These are phyloP conservation scores for Curvularia lunata DNA, from an alignment of 2,329 filamentous ascomycete genomes.

Conservation along the genomic window DNA sequence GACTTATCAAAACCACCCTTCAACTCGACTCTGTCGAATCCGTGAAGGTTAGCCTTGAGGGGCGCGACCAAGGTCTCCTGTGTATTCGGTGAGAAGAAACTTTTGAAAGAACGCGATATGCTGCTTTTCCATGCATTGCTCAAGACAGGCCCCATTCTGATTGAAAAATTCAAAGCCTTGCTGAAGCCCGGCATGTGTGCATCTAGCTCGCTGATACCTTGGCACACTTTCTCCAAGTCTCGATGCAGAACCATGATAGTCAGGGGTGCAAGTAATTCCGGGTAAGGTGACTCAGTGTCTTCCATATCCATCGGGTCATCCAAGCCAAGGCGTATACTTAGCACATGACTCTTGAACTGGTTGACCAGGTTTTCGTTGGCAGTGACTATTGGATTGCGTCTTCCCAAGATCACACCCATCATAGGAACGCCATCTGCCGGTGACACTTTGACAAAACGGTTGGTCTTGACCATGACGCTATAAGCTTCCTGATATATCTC, in stretches of 20 bases:
- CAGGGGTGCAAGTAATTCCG: background rate
- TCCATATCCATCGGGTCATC: background rate
- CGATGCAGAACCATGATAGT: constrained; percentile 20
- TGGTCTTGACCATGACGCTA: constrained; percentile 24
- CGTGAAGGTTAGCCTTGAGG: constrained; percentile 19
- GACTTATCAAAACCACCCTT: constrained; percentile 12
- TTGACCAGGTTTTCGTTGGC: constrained; percentile 1
- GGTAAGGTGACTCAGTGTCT: too few species aligned
- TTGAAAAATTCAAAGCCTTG: constrained; percentile 4
- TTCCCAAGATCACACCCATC: background rate
- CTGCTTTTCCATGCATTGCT: background rate
- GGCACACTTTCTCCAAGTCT: constrained; percentile 20
- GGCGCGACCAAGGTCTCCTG: constrained; percentile 26
- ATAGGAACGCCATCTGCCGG: constrained; percentile 13
- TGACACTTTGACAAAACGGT: constrained; percentile 23
- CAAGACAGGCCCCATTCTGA: constrained; percentile 16
- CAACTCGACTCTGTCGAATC: constrained; percentile 18
- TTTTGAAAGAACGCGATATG: background rate
- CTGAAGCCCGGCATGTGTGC: constrained; percentile 10
- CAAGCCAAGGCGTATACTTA: constrained; percentile 14
- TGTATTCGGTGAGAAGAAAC: constrained; percentile 26
- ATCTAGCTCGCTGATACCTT: constrained; percentile 16
- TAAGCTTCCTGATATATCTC: constrained; percentile 9
- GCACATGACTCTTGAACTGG: constrained; percentile 22
- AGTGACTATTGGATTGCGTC: constrained; percentile 16